Base-by-base conservation (phyloP, 768 basidiomycete genomes). In the Mycena indigotica region DNA sequence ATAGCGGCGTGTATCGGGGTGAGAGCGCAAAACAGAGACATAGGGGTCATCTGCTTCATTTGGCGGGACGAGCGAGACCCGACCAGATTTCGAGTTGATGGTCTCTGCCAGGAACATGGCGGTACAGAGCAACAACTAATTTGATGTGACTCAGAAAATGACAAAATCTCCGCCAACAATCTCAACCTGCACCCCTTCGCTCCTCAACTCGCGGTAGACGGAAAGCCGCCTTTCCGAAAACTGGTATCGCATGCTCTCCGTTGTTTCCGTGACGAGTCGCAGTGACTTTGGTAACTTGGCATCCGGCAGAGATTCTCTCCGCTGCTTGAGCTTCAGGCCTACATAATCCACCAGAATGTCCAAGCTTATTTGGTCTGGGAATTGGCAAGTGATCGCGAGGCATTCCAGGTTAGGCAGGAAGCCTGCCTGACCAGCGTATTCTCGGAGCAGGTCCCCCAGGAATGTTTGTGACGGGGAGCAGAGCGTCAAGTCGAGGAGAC, bases 1-100 rank as follows among this genome's bases (percentile, higher is more conserved):
- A 63, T 75, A 76, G 53, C 69, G 70, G 3, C 73, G 69, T 3
- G 73, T 72, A 29, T 67, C 66, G 3, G 79, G 74, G 64, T 79
- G 73, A 8, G 70, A 66, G 3, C 80, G 77, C 32, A 78, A 68
- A n/a, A 63, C 39, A 17, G 76, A 68, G 2, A 73, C 68, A 1
- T 61, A 64, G 56, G 70, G 71, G 64, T 81, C 80, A 52, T 79
- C 73, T 2, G 55, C 58, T 4, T 71, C 53, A 28, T 57, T 53
- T 17, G 79, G 80, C 0, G 73, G 71, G 13, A 69, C 65, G 16
- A 80, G 70, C 23, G 58, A 65, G 16, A 81, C 55, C 56, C 75
- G 70, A 21, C 72, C 72, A 48, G 70, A 59, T 46, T 59, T 63
- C 44, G 61, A 62, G 10, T 29, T 29, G 3, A 62, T 16, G 24